Conservation (phyloP, 2,329 filamentous ascomycete genomes). For the Daldinia sp. region DNA sequence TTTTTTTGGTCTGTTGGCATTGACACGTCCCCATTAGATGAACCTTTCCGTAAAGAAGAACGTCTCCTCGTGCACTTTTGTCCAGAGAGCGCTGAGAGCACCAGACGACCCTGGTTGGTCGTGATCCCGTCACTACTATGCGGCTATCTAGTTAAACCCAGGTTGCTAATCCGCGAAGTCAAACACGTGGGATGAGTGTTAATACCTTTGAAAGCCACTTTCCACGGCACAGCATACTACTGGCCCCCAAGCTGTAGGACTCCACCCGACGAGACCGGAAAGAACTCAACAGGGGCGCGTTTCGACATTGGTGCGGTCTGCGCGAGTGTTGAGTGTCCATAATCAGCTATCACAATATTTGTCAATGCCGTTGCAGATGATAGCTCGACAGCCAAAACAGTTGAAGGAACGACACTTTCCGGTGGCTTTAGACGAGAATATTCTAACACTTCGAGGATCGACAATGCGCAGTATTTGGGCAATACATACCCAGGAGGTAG, state of each 20-base stretch:
- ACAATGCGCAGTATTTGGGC: constrained; percentile 19
- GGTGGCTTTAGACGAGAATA: constrained; percentile 32
- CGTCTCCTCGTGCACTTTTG: constrained; percentile 67
- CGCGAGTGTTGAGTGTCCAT: constrained; percentile 7
- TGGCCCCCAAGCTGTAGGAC: constrained; percentile 61
- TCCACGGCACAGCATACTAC: constrained; percentile 56
- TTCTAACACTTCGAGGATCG: constrained; percentile 36
- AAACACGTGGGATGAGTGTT: constrained; percentile 21
- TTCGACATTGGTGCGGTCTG: constrained; percentile 39
- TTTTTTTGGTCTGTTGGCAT: constrained; percentile 56
- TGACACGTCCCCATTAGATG: constrained; percentile 62
- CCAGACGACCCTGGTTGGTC: constrained; percentile 59
- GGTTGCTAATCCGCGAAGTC: constrained; percentile 15
- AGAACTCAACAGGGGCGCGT: constrained; percentile 60
- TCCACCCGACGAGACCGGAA: constrained; percentile 61
- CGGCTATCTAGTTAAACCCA: constrained; percentile 31
- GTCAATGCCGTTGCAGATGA: constrained; percentile 11
- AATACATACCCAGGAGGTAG: constrained; percentile 23
- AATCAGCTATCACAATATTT: constrained; percentile 21
- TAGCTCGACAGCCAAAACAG: constrained; percentile 20
- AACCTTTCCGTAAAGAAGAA: constrained; percentile 66
- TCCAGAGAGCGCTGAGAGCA: constrained; percentile 64
- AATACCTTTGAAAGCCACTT: constrained; percentile 54
- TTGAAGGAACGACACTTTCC: constrained; percentile 38
- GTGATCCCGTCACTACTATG: constrained; percentile 58